Evolutionary conservation across 2,329 filamentous ascomycete genomes (phyloP).

Genomic region (Trichophyton benhamiae): DNA sequence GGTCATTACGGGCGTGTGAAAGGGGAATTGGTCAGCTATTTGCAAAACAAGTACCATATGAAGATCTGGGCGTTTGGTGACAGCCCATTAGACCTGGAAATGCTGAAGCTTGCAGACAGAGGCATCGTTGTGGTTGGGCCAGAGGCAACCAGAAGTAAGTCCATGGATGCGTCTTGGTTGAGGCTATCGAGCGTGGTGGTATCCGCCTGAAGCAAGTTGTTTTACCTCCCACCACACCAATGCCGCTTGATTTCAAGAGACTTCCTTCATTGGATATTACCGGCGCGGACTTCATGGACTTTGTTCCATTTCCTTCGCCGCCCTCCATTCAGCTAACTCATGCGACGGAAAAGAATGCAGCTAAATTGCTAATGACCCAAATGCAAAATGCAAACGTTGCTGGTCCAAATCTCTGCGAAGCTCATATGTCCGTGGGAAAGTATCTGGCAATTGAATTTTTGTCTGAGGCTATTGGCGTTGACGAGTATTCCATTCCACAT

Average conservation of each 20-base stretch:
- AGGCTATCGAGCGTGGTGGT: constrained; percentile 31
- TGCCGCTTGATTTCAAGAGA: constrained; percentile 31
- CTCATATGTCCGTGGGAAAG: constrained; percentile 39
- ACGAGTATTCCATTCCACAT: constrained; percentile 39
- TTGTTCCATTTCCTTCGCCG: constrained; percentile 14
- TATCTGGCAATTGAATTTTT: constrained; percentile 45
- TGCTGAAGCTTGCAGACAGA: constrained; percentile 43
- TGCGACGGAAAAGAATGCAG: constrained; percentile 34
- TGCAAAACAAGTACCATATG: constrained; percentile 26
- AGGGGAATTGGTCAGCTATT: constrained; percentile 32
- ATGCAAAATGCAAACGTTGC: constrained; percentile 39
- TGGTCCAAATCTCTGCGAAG: constrained; percentile 38
- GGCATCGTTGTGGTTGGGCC: constrained; percentile 46
- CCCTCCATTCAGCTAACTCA: constrained; percentile 25
- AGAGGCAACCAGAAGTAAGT: constrained; percentile 35
- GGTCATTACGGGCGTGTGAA: constrained; percentile 45
- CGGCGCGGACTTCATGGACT: constrained; percentile 19
- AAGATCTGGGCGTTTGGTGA: constrained; percentile 50
- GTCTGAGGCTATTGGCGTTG: constrained; percentile 35
- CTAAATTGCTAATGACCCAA: constrained; percentile 42
- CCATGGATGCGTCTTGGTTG: constrained; percentile 40
- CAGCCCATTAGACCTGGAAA: constrained; percentile 45
- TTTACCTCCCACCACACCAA: constrained; percentile 29
- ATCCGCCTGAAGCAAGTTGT: constrained; percentile 38
- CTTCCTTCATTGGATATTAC: constrained; percentile 35